phyloP scores from a whole-genome alignment of 73 alveolate species.

The Symbiodinium pilosum region DNA sequence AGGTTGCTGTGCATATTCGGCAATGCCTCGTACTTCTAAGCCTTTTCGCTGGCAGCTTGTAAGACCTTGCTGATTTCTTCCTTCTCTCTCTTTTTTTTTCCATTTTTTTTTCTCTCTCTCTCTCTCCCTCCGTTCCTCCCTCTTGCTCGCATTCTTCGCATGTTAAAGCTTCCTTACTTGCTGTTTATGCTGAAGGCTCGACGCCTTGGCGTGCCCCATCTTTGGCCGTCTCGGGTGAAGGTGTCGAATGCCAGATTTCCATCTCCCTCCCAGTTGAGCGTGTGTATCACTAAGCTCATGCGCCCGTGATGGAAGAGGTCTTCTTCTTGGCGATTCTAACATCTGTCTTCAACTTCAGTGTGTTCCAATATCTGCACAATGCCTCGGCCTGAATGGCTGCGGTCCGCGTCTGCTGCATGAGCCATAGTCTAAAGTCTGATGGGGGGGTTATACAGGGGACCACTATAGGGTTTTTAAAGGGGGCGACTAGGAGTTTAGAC shows the following conservation, averaged over 20 bases:
- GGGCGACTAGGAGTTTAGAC: background rate
- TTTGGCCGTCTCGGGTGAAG: slow-evolving; percentile 95
- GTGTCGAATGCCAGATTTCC: background rate
- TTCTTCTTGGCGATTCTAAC: slow-evolving; percentile 87
- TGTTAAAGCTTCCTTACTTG: background rate
- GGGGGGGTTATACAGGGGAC: background rate
- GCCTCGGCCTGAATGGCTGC: background rate
- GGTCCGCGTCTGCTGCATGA: too few relatives aligned
- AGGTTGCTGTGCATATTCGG: too few relatives aligned
- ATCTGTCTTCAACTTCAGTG: slow-evolving; percentile 87
- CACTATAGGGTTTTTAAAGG: too few relatives aligned
- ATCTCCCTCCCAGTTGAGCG: background rate
- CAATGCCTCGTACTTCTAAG: too few relatives aligned
- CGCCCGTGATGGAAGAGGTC: background rate
- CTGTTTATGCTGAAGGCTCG: slow-evolving; percentile 85
- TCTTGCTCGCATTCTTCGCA: background rate
- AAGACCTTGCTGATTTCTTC: too few relatives aligned
- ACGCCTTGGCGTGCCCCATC: slow-evolving; percentile 89
- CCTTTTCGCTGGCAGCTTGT: too few relatives aligned
- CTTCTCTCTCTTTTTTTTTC: too few relatives aligned
- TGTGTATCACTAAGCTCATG: background rate
- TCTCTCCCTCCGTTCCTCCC: too few relatives aligned
- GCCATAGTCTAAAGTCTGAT: background rate
- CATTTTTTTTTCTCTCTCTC: too few relatives aligned
- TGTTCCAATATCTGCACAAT: slow-evolving; percentile 85